phyloP scores from a whole-genome alignment of 164 flowering plant genomes.

The Magnolia officinalis region DNA sequence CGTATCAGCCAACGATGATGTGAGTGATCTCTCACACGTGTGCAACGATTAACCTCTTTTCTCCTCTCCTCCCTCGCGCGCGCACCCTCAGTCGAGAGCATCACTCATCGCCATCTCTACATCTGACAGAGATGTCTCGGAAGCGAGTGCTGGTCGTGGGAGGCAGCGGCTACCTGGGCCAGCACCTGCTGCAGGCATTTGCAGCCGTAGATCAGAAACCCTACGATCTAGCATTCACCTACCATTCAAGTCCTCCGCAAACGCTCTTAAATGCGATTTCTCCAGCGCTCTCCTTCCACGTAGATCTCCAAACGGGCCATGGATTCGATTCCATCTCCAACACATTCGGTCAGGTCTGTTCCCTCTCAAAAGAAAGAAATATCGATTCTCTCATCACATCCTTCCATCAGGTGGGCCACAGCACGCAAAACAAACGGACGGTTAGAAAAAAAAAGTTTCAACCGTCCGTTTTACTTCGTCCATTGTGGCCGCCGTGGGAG shows the following conservation, averaged over 20 bases:
- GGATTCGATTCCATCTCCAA: slow-evolving; percentile 53
- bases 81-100: too few species aligned
- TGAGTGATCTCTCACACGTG: too few species aligned
- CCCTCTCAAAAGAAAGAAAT: too few species aligned
- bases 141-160: slow-evolving; percentile 77
- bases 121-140: slow-evolving; percentile 26
- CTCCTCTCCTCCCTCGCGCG: too few species aligned
- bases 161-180: slow-evolving; percentile 91
- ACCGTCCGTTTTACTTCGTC: too few species aligned
- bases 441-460: too few species aligned
- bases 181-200: slow-evolving; percentile 63
- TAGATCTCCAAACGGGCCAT: slow-evolving; percentile 56
- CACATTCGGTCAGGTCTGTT: slow-evolving; percentile 63
- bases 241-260: slow-evolving; percentile 50
- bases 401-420: too few species aligned
- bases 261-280: slow-evolving; percentile 46
- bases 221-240: slow-evolving; percentile 58
- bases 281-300: slow-evolving; percentile 45
- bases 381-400: too few species aligned
- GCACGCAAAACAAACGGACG: too few species aligned
- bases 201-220: slow-evolving; percentile 22
- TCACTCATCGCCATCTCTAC: too few species aligned
- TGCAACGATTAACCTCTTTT: too few species aligned
- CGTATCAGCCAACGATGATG: too few species aligned
- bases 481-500: neutral